Percentiles rank a stretch among this genome's conserved stretches.
These are phyloP conservation scores for Colletotrichum sp. DNA, from an alignment of 2,329 filamentous ascomycete genomes.

Conservation along the genomic window DNA sequence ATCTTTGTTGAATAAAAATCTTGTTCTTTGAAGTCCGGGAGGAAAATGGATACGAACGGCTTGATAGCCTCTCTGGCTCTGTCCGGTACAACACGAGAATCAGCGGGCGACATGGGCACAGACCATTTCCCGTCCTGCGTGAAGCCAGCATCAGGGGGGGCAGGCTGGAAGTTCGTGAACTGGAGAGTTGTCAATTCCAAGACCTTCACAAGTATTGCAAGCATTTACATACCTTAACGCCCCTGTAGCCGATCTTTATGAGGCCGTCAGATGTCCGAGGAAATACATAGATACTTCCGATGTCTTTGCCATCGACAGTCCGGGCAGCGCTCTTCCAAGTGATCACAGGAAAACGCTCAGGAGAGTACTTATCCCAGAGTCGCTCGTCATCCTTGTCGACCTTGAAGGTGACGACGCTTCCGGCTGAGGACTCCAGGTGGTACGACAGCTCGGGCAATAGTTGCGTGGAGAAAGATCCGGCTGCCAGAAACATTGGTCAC, in stretches of 20 bases:
- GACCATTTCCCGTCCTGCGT: slow-evolving; percentile 35
- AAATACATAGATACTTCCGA: slow-evolving; percentile 32
- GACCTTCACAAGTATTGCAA: slow-evolving; percentile 2
- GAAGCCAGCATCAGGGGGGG: slow-evolving; percentile 29
- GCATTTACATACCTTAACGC: slow-evolving; percentile 40
- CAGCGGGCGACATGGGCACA: slow-evolving; percentile 27
- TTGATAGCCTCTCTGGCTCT: slow-evolving; percentile 26
- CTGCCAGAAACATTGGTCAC: slow-evolving; percentile 9
- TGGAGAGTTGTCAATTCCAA: neutral
- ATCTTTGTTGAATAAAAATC: slow-evolving; percentile 47
- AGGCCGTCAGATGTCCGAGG: slow-evolving; percentile 25
- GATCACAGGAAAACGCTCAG: slow-evolving; percentile 34
- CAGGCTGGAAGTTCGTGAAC: slow-evolving; percentile 33
- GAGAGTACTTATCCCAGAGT: slow-evolving; percentile 37
- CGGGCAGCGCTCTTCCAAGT: slow-evolving; percentile 34
- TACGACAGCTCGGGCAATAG: slow-evolving; percentile 23
- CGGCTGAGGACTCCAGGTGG: slow-evolving; percentile 26
- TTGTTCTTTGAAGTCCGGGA: slow-evolving; percentile 43
- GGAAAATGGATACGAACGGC: slow-evolving; percentile 38
- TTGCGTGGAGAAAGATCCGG: slow-evolving; percentile 35
- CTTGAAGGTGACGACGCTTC: slow-evolving; percentile 23
- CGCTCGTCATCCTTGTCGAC: slow-evolving; percentile 22
- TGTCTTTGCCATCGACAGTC: slow-evolving; percentile 30
- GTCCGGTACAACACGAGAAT: slow-evolving; percentile 26
- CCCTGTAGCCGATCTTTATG: slow-evolving; percentile 33